phyloP scores from a whole-genome alignment of 805 yeast species.

The Grigorovia transvaalensis region DNA sequence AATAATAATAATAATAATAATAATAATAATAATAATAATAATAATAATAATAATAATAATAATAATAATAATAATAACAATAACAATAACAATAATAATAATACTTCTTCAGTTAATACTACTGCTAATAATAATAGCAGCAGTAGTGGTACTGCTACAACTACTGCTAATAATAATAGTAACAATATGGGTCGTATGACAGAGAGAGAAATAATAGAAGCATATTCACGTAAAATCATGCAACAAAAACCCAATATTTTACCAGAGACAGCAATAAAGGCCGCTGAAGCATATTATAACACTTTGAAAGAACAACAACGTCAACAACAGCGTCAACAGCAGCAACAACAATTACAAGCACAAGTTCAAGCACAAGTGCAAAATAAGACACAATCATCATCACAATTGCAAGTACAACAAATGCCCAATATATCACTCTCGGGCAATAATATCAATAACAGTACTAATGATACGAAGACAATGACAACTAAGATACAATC shows the following conservation, averaged over 20 bases:
- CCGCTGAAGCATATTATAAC: constrained; percentile 26
- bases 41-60: too few species aligned
- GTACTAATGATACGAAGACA: background rate
- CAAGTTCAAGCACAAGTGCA: constrained; percentile 12
- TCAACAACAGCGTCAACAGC: constrained; percentile 15
- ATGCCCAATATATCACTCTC: background rate
- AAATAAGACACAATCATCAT: constrained; percentile 18
- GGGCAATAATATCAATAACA: background rate
- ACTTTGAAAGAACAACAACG: constrained; percentile 17
- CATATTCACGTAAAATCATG: constrained; percentile 23
- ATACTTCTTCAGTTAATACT: background rate
- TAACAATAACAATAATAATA: background rate
- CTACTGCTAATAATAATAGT: background rate
- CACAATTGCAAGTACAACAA: constrained; percentile 12
- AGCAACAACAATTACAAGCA: constrained; percentile 26
- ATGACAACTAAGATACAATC: constrained; percentile 15
- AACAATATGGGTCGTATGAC: constrained; percentile 11
- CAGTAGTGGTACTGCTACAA: background rate
- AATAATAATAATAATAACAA: too few species aligned
- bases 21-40: too few species aligned
- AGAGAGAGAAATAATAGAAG: constrained; percentile 24
- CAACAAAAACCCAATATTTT: constrained; percentile 25
- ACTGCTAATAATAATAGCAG: background rate
- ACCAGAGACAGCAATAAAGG: constrained; percentile 25
- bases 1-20: too few species aligned